phyloP scores from a whole-genome alignment of 805 yeast species.

The Huiozyma sinensis region DNA sequence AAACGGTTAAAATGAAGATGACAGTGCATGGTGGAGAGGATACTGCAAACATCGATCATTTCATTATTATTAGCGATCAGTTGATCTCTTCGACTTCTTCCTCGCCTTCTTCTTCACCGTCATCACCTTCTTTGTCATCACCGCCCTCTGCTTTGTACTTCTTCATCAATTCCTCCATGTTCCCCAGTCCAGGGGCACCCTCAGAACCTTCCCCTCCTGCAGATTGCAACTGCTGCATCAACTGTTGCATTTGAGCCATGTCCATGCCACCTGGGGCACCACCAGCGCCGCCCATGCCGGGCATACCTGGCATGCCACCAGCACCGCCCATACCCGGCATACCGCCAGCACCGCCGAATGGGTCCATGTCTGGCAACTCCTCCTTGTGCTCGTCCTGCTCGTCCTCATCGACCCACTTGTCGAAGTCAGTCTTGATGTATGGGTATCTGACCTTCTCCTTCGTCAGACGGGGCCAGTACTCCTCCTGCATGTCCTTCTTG shows the following conservation, averaged over 20 bases:
- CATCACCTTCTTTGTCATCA: slow-evolving; percentile 3
- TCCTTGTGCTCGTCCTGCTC: slow-evolving; percentile 66
- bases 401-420: slow-evolving; percentile 97
- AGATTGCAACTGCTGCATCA: background rate
- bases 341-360: slow-evolving; percentile 1
- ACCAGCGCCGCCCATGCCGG: slow-evolving; percentile 11
- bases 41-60: too few relatives aligned
- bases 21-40: too few relatives aligned
- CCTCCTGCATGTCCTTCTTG: slow-evolving; percentile 60
- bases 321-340: slow-evolving; percentile 17
- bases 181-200: too few relatives aligned
- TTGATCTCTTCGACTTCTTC: background rate
- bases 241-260: slow-evolving; percentile 7
- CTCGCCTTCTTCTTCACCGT: slow-evolving; percentile 3
- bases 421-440: slow-evolving; percentile 87
- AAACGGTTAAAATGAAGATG: too few relatives aligned
- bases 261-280: slow-evolving; percentile 23
- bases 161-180: background rate
- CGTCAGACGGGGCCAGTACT: slow-evolving; percentile 92
- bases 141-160: background rate
- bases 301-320: slow-evolving; percentile 23
- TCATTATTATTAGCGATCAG: too few relatives aligned
- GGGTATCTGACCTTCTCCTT: slow-evolving; percentile 74
- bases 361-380: slow-evolving; percentile 16
- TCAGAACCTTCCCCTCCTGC: too few relatives aligned